Evolutionary conservation across 2,329 filamentous ascomycete genomes (phyloP).

Genomic region (Trichoderma sp.): DNA sequence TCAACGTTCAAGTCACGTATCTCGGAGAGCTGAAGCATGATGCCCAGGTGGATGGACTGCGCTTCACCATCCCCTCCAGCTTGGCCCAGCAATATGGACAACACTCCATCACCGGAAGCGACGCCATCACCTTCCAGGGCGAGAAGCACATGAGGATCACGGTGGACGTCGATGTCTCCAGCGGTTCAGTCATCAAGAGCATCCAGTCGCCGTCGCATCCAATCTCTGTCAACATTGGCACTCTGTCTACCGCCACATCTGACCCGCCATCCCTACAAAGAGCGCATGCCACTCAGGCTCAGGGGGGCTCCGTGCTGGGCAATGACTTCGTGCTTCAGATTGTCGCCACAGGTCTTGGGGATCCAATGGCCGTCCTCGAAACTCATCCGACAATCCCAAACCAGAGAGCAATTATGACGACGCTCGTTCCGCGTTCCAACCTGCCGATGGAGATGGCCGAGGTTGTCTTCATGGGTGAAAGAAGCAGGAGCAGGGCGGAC

Average conservation of each 20-base stretch:
- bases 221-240: slow-evolving; percentile 66
- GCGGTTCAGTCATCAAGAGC: slow-evolving; percentile 58
- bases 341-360: slow-evolving; percentile 59
- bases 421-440: slow-evolving; percentile 70
- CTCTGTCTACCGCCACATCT: slow-evolving; percentile 46
- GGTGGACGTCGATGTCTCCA: slow-evolving; percentile 51
- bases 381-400: slow-evolving; percentile 62
- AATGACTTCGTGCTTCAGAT: slow-evolving; percentile 70
- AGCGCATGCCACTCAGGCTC: slow-evolving; percentile 63
- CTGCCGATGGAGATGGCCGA: slow-evolving; percentile 59
- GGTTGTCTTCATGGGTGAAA: slow-evolving; percentile 72
- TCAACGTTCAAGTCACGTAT: slow-evolving; percentile 66
- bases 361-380: slow-evolving; percentile 68
- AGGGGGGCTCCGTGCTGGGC: slow-evolving; percentile 56
- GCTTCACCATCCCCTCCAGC: slow-evolving; percentile 68
- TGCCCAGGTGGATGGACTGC: slow-evolving; percentile 65
- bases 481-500: slow-evolving; percentile 66
- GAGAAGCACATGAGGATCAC: slow-evolving; percentile 35
- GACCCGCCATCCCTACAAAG: slow-evolving; percentile 57
- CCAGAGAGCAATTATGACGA: slow-evolving; percentile 69
- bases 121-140: background rate
- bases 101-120: background rate
- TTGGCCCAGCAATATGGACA: slow-evolving; percentile 68
- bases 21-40: slow-evolving; percentile 74
- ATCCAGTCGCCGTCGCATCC: slow-evolving; percentile 70